These are phyloP conservation scores for Wickerhamomyces sp. DNA, from an alignment of 1,139 yeast genomes.

Conservation along the genomic window DNA sequence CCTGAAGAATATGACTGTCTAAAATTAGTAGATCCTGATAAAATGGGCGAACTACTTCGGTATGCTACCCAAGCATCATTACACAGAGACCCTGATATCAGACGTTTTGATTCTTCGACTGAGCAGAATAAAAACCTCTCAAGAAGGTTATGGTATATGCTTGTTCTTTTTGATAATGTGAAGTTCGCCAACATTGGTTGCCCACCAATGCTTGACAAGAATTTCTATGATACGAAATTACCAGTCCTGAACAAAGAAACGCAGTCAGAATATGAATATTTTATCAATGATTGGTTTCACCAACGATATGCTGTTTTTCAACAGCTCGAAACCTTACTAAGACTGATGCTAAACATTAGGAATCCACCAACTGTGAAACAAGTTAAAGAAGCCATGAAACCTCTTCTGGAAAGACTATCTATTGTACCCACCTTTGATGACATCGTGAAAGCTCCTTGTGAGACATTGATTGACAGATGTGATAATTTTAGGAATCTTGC, in stretches of 20 bases:
- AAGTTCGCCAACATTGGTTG: slow-evolving; percentile 16
- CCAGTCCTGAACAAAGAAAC: slow-evolving; percentile 19
- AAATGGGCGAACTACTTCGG: slow-evolving; percentile 18
- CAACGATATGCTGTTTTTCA: slow-evolving; percentile 12
- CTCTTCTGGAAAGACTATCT: slow-evolving; percentile 8
- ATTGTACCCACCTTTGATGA: slow-evolving; percentile 9
- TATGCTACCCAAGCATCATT: slow-evolving; percentile 18
- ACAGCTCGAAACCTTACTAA: slow-evolving; percentile 13
- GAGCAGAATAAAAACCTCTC: slow-evolving; percentile 12
- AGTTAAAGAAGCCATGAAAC: slow-evolving; percentile 10
- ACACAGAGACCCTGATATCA: slow-evolving; percentile 19
- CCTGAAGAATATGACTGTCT: slow-evolving; percentile 24
- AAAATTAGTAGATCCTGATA: slow-evolving; percentile 10
- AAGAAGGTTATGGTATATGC: slow-evolving; percentile 22
- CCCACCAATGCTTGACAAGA: slow-evolving; percentile 17
- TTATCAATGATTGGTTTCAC: slow-evolving; percentile 12
- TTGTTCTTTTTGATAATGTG: slow-evolving; percentile 16
- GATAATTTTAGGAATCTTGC: slow-evolving; percentile 9
- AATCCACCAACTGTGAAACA: slow-evolving; percentile 13
- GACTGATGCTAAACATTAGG: slow-evolving; percentile 15
- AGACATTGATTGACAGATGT: slow-evolving; percentile 13
- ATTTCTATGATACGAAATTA: slow-evolving; percentile 18
- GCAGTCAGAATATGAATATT: slow-evolving; percentile 11
- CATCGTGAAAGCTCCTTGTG: slow-evolving; percentile 16
- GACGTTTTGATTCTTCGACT: slow-evolving; percentile 1